Base-by-base conservation (phyloP, 495 filamentous ascomycete species). In the Opeltia flavorubescens region DNA sequence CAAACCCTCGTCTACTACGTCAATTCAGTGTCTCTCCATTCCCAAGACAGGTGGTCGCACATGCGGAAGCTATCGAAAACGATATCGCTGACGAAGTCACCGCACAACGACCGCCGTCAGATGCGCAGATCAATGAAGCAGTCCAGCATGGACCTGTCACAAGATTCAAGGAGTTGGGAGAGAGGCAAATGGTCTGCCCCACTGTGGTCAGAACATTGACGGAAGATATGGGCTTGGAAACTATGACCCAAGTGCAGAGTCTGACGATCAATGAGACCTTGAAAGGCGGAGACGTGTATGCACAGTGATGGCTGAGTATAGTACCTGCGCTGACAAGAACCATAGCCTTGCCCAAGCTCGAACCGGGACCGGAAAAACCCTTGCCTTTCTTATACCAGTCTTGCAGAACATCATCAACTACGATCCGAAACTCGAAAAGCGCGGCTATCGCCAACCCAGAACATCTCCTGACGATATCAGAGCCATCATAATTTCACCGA, bases 181-280 rank as follows among this genome's bases (percentile, higher is more conserved):
- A 69, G 3, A 61, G 75, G 21, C 74, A 75, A 12, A 54, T 86
- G 42, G 76, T 96, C 27, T 64, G 89, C 54, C 51, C 59, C 4
- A 66, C 63, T 28, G 62, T 96, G 39, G 71, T 95, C 47, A 50
- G 69, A 5, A 77, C 80, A 35, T 77, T 96, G 54, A 84, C 77
- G 0, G 50, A 73, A 20, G 71, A 75, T 17, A 91, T 95, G 83
- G 64, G 70, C 2, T 74, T 94, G 53, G 72, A 82, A 20, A 81
- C 71, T 31, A 95, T 98, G 89, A 96, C 91, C 3, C 77, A 88
- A 7, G 89, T 98, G n/a, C 91, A 98, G 56, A 70, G 75, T 27
- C 61, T 77, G 61, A 94, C 93, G 2, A 85, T 98, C 55, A 76
- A 77, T 38, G 67, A 84, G 40, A 83, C 76, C 44, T 64, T 98